These are phyloP conservation scores for Cercospora sp. DNA, from an alignment of 2,329 filamentous ascomycete genomes.

Conservation along the genomic window DNA sequence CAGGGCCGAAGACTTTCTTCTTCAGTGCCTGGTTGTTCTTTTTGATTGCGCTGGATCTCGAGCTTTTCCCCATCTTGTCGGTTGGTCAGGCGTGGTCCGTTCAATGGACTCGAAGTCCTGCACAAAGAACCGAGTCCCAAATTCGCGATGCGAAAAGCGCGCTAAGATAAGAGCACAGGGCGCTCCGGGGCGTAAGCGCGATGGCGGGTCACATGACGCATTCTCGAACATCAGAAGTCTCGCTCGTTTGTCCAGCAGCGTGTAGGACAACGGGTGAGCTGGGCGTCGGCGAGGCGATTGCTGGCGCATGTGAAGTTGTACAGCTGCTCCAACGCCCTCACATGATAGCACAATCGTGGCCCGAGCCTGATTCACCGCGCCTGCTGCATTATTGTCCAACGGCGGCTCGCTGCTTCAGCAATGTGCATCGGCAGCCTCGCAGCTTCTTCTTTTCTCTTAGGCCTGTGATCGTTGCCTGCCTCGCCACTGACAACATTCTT, in stretches of 20 bases:
- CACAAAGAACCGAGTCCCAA: conserved; percentile 2
- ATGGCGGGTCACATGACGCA: conserved; percentile 9
- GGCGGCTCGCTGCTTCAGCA: conserved; percentile 2
- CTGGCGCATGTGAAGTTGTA: conserved; percentile 10
- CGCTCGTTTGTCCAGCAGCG: background rate
- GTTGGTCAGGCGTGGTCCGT: conserved; percentile 17
- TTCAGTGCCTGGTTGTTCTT: conserved; percentile 80
- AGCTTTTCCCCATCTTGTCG: conserved; percentile 77
- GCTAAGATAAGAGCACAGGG: background rate
- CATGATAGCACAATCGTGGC: background rate
- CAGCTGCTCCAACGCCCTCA: background rate
- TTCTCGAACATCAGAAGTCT: conserved; percentile 2
- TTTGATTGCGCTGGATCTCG: conserved; percentile 76
- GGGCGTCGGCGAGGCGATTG: conserved; percentile 7
- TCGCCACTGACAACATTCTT: background rate
- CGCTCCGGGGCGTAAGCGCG: background rate
- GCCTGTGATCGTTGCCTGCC: background rate
- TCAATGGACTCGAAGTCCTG: background rate
- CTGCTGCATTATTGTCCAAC: background rate
- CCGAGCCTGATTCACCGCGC: background rate
- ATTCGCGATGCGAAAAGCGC: conserved; percentile 3
- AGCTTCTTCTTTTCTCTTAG: conserved; percentile 6
- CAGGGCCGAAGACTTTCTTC: conserved; percentile 78
- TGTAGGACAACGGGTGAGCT: conserved; percentile 1
- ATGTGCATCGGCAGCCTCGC: conserved; percentile 4